A percentile compares a stretch with the other conserved stretches of the same genome.
Conservation (phyloP, 768 basidiomycete species). For the Mycena vulgaris region DNA sequence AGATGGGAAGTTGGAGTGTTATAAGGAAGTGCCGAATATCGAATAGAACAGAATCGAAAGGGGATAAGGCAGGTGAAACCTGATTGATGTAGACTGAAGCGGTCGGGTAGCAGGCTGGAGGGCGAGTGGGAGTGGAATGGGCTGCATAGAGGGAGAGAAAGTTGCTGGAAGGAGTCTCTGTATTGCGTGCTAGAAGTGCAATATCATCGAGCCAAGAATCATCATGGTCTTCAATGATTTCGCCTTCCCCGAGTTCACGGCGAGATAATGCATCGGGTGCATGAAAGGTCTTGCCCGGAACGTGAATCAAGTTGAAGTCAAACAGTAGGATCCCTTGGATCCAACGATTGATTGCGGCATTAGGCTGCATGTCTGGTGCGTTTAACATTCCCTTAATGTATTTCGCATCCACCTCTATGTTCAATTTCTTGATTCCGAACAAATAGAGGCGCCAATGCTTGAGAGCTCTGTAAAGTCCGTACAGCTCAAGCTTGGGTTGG, state of each 20-base stretch:
- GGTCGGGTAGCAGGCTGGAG: neutral
- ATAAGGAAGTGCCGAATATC: slow-evolving; percentile 38
- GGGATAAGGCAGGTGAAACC: neutral
- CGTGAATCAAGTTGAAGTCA: too few species aligned
- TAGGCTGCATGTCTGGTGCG: slow-evolving; percentile 53
- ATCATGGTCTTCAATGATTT: slow-evolving; percentile 42
- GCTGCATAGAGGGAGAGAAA: neutral
- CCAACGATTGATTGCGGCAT: slow-evolving; percentile 59
- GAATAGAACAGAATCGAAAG: slow-evolving; percentile 9
- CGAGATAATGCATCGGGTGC: slow-evolving; percentile 57
- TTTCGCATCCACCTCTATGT: slow-evolving; percentile 45
- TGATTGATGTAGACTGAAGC: slow-evolving; percentile 14
- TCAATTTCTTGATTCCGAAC: too few species aligned
- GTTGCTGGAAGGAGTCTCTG: neutral
- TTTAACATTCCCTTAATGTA: slow-evolving; percentile 63
- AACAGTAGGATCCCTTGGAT: slow-evolving; percentile 51
- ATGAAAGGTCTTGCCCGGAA: too few species aligned
- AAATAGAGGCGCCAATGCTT: slow-evolving; percentile 18
- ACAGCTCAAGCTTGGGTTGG: too few species aligned
- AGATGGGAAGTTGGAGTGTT: slow-evolving; percentile 31
- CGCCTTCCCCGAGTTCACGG: slow-evolving; percentile 35
- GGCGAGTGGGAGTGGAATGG: neutral
- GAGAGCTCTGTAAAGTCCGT: too few species aligned
- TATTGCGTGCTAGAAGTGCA: too few species aligned
- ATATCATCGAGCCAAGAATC: slow-evolving; percentile 20